Evolutionary conservation across 1,284 basidiomycete genomes (phyloP), one percentile per base, ranked within the genome.

Genomic region (Ustilago sp.): DNA sequence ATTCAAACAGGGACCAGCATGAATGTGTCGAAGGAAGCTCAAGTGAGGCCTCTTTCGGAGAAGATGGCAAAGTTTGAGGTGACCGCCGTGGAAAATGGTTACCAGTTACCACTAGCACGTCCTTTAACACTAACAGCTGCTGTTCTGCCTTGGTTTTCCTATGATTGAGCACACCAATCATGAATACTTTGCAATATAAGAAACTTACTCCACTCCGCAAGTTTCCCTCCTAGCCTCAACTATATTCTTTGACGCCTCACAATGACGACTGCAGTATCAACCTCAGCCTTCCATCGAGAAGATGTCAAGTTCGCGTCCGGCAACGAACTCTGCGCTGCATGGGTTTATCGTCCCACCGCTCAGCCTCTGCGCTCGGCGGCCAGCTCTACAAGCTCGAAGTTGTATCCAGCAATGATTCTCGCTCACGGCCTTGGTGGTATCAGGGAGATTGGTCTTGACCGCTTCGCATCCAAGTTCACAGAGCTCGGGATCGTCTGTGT

Each of bases 371-470:
- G 53, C 8, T 15, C 34, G 0, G 31, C n/a, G 6, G 34, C 51
- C 1, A 41, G 39, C 50, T 28, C 70, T 3, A 34, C 62, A 3
- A 36, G 9, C 3, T 45, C 54, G 8, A 15, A 11, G 2, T 48
- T 56, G 12, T 64, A 47, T 1, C 80, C 81, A 0, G 69, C 69
- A 1, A 67, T 82, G 51, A 55, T 83, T 13, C 60, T 83, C 2
- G 82, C 58, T 0, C 78, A 80, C 34, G 82, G 82, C 0, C 64
- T 83, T 1, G 82, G 82, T 4, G 81, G 34, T 0, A 38, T 74
- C 41, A 78, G 77, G 17, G 71, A 80, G 47, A 81, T 83, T 78
- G 62, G 65, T 1, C 73, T 83, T 8, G 78, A 83, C 38, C 57
- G 60, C 3, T 79, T 64, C 47, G 65, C 66, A 12, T 61, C 64